phyloP scores from a whole-genome alignment of 176 grass and related monocot genomes.

The Alopecurus myosuroides region DNA sequence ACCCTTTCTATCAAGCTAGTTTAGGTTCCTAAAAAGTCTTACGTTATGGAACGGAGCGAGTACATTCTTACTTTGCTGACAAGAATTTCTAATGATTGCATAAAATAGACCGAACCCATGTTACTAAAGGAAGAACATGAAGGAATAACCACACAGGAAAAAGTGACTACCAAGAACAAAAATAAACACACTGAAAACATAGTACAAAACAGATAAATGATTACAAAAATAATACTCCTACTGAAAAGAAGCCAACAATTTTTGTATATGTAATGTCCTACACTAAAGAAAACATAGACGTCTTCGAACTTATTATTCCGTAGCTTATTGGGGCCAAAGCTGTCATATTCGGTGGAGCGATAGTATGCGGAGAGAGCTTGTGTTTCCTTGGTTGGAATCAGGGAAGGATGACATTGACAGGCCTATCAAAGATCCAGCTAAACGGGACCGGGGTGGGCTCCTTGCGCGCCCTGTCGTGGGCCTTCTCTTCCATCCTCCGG shows the following conservation, averaged over 20 bases:
- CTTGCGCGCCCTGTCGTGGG: conserved; percentile 33
- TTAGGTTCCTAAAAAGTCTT: too few species aligned
- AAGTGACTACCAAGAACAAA: background rate
- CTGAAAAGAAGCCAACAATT: background rate
- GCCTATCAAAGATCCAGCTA: conserved; percentile 78
- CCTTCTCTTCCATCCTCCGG: conserved; percentile 54
- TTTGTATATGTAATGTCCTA: too few species aligned
- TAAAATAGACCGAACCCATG: background rate
- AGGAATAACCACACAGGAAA: background rate
- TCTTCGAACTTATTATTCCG: background rate
- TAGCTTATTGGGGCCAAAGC: background rate
- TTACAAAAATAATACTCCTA: background rate
- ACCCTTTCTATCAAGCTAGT: too few species aligned
- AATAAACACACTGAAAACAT: background rate
- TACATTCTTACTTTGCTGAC: too few species aligned
- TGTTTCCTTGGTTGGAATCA: background rate
- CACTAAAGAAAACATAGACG: too few species aligned
- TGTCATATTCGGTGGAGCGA: background rate
- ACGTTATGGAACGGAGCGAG: too few species aligned
- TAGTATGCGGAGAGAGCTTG: background rate
- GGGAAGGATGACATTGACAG: conserved; percentile 2
- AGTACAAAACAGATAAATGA: background rate
- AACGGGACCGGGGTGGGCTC: conserved; percentile 16
- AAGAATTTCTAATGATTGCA: background rate
- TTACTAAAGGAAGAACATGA: background rate